Evolutionary conservation across 1,284 basidiomycete species (phyloP).

Genomic region (Cystobasidium sp.): DNA sequence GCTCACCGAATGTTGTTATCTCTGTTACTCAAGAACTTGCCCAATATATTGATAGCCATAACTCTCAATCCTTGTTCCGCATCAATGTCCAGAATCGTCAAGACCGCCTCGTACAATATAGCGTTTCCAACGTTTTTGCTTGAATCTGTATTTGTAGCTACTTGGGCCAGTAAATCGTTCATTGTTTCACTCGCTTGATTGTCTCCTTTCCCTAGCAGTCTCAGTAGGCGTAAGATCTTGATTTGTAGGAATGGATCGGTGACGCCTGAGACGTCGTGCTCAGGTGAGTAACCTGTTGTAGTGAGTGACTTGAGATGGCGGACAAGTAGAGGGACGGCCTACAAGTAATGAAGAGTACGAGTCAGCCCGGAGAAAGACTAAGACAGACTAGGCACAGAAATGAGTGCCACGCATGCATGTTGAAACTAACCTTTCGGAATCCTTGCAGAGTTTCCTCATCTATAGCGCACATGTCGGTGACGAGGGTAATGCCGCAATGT

Average conservation of each 20-base stretch:
- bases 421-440: conserved; percentile 75
- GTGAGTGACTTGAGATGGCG: conserved; percentile 93
- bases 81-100: conserved; percentile 97
- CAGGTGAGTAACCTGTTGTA: conserved; percentile 96
- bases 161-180: conserved; percentile 93
- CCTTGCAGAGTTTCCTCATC: conserved; percentile 65
- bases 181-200: conserved; percentile 88
- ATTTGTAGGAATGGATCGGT: conserved; percentile 98
- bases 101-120: conserved; percentile 96
- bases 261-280: conserved; percentile 99
- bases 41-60: conserved; percentile 99
- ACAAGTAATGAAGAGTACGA: not conserved
- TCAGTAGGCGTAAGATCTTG: conserved; percentile 91
- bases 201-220: conserved; percentile 84
- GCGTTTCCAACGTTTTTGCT: conserved; percentile 98
- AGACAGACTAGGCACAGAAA: not conserved
- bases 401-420: no score
- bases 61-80: conserved; percentile 93
- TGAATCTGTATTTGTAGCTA: conserved; percentile 97
- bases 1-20: conserved; percentile 97
- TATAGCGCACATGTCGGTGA: conserved; percentile 89
- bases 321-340: conserved; percentile 92
- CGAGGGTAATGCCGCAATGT: conserved; percentile 88
- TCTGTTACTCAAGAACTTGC: conserved; percentile 95
- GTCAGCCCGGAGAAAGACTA: not conserved